These are phyloP conservation scores for Gloeostereum incarnatum DNA, from an alignment of 768 basidiomycete species.

Conservation along the genomic window DNA sequence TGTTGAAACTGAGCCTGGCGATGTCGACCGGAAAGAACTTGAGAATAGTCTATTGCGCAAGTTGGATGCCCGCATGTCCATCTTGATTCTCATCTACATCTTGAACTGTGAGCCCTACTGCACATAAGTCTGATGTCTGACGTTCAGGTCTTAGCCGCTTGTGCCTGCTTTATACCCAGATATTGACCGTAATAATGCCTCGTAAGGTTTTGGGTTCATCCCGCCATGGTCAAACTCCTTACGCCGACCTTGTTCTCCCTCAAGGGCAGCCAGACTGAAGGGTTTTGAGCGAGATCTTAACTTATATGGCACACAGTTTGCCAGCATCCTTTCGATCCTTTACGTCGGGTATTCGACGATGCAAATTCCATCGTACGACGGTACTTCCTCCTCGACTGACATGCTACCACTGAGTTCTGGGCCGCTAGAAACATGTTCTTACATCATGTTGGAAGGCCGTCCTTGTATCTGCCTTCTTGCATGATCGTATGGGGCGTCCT, in stretches of 20 bases:
- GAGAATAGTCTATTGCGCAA: slow-evolving; percentile 29
- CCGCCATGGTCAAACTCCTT: neutral
- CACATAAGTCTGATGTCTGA: neutral
- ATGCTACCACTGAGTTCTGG: neutral
- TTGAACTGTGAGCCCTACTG: slow-evolving; percentile 25
- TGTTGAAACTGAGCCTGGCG: slow-evolving; percentile 4
- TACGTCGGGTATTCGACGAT: slow-evolving; percentile 64
- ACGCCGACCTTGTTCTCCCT: no score
- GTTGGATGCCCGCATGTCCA: slow-evolving; percentile 40
- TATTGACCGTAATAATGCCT: slow-evolving; percentile 66
- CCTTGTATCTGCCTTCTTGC: slow-evolving; percentile 50
- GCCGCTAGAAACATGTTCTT: slow-evolving; percentile 64
- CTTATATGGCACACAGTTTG: slow-evolving; percentile 50
- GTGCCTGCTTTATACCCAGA: no score
- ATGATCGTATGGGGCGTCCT: slow-evolving; percentile 61
- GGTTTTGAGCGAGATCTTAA: slow-evolving; percentile 58
- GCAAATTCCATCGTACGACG: slow-evolving; percentile 61
- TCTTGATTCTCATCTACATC: slow-evolving; percentile 37
- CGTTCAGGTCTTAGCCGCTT: neutral
- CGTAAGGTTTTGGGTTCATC: slow-evolving; percentile 23
- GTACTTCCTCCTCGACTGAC: neutral
- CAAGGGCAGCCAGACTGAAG: slow-evolving; percentile 54
- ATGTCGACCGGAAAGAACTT: neutral
- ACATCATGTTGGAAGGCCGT: slow-evolving; percentile 52
- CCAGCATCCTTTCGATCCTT: slow-evolving; percentile 48